Evolutionary conservation across 495 filamentous ascomycete genomes (phyloP).

Genomic region (Trichoderma virens): DNA sequence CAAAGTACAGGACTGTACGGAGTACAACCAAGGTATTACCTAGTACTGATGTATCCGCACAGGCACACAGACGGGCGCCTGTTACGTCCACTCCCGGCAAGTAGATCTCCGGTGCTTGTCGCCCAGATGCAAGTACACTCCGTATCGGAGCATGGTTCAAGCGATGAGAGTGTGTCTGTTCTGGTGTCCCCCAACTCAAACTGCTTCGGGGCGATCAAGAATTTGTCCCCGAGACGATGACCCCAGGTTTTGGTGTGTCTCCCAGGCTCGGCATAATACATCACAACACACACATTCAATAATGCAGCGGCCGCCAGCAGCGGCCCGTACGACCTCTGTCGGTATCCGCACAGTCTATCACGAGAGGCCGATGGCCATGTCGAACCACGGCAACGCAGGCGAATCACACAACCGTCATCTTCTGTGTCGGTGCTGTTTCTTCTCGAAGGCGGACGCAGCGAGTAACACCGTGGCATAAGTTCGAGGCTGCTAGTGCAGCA

Average conservation of each 20-base stretch:
- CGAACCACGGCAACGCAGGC: not conserved
- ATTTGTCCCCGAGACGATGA: not conserved
- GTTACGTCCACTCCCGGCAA: not conserved
- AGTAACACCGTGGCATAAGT: not conserved
- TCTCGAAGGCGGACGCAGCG: not conserved
- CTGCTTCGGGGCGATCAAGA: not conserved
- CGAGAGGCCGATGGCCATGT: not conserved
- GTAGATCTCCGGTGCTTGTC: not conserved
- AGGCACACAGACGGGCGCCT: not conserved
- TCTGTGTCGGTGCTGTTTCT: not conserved
- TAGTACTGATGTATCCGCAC: not conserved
- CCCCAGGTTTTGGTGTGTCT: not conserved
- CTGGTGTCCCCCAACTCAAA: not conserved
- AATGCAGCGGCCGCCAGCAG: not conserved
- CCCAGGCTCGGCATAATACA: not conserved
- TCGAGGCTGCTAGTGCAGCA: too few species aligned
- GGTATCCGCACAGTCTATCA: not conserved
- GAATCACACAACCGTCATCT: not conserved
- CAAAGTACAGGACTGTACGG: not conserved
- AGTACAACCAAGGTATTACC: too few species aligned
- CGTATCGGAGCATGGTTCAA: not conserved
- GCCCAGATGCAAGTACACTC: not conserved
- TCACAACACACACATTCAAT: not conserved
- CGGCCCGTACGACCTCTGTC: slow-evolving; percentile 2
- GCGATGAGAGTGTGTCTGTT: not conserved